phyloP scores from a whole-genome alignment of 371 early-diverging fungal genomes.

The Circinella umbellata region DNA sequence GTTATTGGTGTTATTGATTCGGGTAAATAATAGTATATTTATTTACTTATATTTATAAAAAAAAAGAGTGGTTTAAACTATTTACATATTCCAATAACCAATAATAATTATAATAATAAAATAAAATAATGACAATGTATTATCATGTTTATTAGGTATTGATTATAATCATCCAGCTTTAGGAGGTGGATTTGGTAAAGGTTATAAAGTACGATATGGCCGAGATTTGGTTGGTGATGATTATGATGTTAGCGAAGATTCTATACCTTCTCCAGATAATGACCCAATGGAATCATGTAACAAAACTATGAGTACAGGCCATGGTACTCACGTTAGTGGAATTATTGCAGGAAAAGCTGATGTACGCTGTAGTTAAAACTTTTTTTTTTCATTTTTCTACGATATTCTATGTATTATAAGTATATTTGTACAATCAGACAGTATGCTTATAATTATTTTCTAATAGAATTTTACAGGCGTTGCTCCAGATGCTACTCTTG shows the following conservation, averaged over 20 bases:
- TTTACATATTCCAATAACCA: too few species aligned
- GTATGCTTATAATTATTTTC: too few species aligned
- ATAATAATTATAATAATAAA: background rate
- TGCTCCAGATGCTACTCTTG: conserved; percentile 62
- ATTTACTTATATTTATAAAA: too few species aligned
- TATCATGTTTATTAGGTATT: conserved; percentile 32
- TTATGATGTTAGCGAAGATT: conserved; percentile 26
- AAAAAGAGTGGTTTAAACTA: too few species aligned
- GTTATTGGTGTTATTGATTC: conserved; percentile 76
- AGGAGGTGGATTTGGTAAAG: conserved; percentile 64
- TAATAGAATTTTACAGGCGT: conserved; percentile 57
- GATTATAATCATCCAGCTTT: conserved; percentile 67
- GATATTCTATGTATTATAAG: conserved; percentile 11
- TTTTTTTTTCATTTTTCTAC: conserved; percentile 15
- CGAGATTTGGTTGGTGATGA: conserved; percentile 59
- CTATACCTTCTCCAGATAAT: conserved; percentile 30
- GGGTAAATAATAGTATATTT: conserved; percentile 39
- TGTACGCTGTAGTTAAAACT: background rate
- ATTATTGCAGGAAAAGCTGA: conserved; percentile 20
- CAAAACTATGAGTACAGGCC: conserved; percentile 33
- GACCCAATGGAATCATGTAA: conserved; percentile 60
- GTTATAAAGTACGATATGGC: conserved; percentile 55
- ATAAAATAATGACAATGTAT: background rate
- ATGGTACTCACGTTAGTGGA: conserved; percentile 65
- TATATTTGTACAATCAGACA: too few species aligned